phyloP scores from a whole-genome alignment of 805 yeast species.

The Candida jianshihensis region DNA sequence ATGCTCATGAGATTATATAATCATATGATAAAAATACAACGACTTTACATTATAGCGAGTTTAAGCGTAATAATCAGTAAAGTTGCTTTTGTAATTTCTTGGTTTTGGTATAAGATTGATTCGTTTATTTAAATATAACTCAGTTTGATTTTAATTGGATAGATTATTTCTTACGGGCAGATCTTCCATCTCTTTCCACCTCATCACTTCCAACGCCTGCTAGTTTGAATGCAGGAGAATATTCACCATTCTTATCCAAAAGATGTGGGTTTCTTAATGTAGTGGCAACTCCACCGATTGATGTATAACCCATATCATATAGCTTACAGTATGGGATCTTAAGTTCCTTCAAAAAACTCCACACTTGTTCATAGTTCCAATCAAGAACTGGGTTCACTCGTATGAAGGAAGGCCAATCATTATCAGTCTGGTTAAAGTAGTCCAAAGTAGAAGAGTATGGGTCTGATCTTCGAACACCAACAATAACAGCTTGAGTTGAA shows the following conservation, averaged over 20 bases:
- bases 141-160: not conserved
- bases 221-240: conserved; percentile 51
- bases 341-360: conserved; percentile 68
- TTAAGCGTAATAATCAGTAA: no score
- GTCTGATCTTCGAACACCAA: conserved; percentile 84
- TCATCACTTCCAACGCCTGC: conserved; percentile 53
- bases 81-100: no score
- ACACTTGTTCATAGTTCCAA: conserved; percentile 79
- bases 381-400: conserved; percentile 84
- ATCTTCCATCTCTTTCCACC: conserved; percentile 45
- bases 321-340: conserved; percentile 64
- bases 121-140: not conserved
- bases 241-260: conserved; percentile 21
- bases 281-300: conserved; percentile 71
- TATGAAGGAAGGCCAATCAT: conserved; percentile 84
- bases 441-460: conserved; percentile 64
- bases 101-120: not conserved
- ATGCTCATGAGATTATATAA: no score
- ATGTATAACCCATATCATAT: conserved; percentile 83
- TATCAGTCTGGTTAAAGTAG: conserved; percentile 71
- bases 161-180: no score
- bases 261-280: conserved; percentile 71
- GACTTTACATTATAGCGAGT: no score
- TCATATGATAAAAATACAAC: no score
- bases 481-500: conserved; percentile 63